Percentiles rank a stretch among this genome's conserved stretches.
Conservation (phyloP, 495 filamentous ascomycete species). For the Cercophora samala region DNA sequence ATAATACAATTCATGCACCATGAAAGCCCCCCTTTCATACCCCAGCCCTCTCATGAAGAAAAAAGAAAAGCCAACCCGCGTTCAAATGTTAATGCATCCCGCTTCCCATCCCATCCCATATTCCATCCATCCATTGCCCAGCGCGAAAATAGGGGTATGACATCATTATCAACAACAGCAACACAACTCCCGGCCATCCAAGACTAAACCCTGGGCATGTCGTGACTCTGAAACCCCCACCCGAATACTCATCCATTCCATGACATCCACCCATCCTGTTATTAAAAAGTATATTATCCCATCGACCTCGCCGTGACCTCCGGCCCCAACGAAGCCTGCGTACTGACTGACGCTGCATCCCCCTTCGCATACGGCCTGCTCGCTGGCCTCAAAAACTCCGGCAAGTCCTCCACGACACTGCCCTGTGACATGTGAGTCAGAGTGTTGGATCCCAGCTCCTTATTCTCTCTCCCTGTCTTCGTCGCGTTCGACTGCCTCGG, state of each 20-base stretch:
- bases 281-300: not conserved
- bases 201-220: not conserved
- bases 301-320: slow-evolving; percentile 14
- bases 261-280: not conserved
- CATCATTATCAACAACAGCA: not conserved
- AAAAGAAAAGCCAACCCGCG: not conserved
- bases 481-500: not conserved
- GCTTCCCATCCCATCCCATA: not conserved
- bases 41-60: not conserved
- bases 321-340: slow-evolving; percentile 10
- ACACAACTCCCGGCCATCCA: not conserved
- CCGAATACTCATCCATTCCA: not conserved
- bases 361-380: slow-evolving; percentile 9
- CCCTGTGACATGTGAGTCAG: not conserved
- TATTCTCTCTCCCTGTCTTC: not conserved
- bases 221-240: not conserved
- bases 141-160: not conserved
- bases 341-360: slow-evolving; percentile 6
- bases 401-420: not conserved
- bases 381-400: not conserved
- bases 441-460: not conserved
- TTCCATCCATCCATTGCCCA: not conserved
- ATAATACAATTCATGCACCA: not conserved
- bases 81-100: not conserved
- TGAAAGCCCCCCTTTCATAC: not conserved